Evolutionary conservation across 306 rosid species (phyloP).

Genomic region (Erythrophleum fordii): DNA sequence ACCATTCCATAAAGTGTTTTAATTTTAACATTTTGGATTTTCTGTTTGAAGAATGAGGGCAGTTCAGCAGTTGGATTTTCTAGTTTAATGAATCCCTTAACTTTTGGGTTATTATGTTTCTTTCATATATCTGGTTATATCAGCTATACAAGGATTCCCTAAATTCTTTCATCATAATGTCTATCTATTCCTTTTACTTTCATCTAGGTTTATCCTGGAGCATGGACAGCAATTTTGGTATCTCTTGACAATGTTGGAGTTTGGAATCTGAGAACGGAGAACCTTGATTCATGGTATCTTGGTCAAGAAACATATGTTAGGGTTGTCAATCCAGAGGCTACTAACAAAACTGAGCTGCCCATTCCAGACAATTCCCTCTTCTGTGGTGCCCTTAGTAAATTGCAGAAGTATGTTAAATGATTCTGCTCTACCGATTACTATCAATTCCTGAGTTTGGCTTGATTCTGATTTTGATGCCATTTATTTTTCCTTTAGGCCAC

Average conservation of each 20-base stretch:
- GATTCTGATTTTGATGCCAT: constrained; percentile 23
- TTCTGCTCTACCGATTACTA: constrained; percentile 3
- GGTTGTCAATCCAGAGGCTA: constrained; percentile 87
- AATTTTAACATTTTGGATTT: no score
- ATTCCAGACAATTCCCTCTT: constrained; percentile 83
- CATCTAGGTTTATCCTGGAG: constrained; percentile 90
- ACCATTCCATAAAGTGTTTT: neutral
- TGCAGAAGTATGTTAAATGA: constrained; percentile 68
- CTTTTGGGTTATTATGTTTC: neutral
- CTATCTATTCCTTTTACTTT: neutral
- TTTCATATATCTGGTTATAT: neutral
- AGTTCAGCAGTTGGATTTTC: neutral
- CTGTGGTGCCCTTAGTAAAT: constrained; percentile 77
- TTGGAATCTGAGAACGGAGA: constrained; percentile 93
- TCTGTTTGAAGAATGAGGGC: neutral
- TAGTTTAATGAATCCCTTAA: neutral
- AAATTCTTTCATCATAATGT: neutral
- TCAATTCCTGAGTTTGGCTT: neutral
- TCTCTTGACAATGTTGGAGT: constrained; percentile 95
- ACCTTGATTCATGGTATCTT: constrained; percentile 95
- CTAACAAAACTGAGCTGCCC: constrained; percentile 89
- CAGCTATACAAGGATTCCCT: neutral
- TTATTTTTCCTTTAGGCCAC: constrained; percentile 63
- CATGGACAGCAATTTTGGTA: constrained; percentile 90
- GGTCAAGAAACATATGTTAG: constrained; percentile 96